These are phyloP conservation scores for Volvox reticuliferus DNA, from an alignment of 139 green algal genomes.

Conservation along the genomic window DNA sequence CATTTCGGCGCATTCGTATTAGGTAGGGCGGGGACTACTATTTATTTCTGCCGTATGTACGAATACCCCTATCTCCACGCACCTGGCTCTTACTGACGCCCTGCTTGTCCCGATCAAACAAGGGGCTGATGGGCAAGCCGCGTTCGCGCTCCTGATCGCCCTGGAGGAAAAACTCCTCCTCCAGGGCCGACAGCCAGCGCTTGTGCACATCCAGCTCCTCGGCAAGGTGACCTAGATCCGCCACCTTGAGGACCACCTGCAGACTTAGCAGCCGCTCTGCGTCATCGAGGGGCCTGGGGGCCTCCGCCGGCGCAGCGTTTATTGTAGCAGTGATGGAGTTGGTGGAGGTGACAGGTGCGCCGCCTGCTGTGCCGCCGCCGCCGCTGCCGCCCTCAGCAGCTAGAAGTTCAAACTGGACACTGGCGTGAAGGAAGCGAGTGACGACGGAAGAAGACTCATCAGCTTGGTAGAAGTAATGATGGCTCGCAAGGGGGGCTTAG, in stretches of 20 bases:
- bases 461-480: no score
- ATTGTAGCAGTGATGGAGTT: not conserved
- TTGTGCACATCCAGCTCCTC: constrained; percentile 56
- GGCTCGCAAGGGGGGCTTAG: not conserved
- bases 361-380: no score
- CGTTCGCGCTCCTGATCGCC: constrained; percentile 63
- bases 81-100: constrained; percentile 65
- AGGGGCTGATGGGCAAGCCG: constrained; percentile 50
- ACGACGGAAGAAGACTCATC: not conserved
- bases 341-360: no score
- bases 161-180: constrained; percentile 68
- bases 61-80: not conserved
- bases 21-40: no score
- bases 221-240: constrained; percentile 61
- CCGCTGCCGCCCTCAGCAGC: not conserved
- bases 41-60: no score
- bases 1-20: no score
- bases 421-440: not conserved
- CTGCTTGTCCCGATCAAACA: constrained; percentile 60
- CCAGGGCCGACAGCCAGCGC: constrained; percentile 60
- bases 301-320: not conserved
- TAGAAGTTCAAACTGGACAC: not conserved
- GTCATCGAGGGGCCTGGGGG: constrained; percentile 12
- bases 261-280: constrained; percentile 39
- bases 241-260: constrained; percentile 48